Percentiles rank a stretch among this genome's conserved stretches.
Conservation (phyloP, 1,284 basidiomycete species). For the Inonotus hispidus region DNA sequence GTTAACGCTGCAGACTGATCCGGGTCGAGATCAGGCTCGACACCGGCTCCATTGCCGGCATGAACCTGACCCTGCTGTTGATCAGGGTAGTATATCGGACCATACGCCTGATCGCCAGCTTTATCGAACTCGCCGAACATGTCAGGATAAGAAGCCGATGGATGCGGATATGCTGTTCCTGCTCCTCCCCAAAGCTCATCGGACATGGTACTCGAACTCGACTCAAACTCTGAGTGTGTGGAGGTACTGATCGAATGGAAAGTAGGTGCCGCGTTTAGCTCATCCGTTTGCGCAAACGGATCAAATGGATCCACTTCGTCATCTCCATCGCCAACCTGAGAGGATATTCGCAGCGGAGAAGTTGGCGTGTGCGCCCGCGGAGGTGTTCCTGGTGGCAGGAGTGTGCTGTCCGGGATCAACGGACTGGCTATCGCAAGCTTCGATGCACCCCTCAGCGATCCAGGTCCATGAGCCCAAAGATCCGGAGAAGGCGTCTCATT, state of each 20-base stretch:
- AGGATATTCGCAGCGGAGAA: constrained; percentile 57
- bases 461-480: constrained; percentile 63
- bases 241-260: constrained; percentile 54
- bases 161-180: constrained; percentile 26
- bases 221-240: constrained; percentile 45
- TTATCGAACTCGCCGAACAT: constrained; percentile 16
- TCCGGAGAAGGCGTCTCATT: constrained; percentile 76
- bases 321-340: constrained; percentile 44
- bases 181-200: constrained; percentile 5
- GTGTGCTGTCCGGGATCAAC: constrained; percentile 66
- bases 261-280: constrained; percentile 38
- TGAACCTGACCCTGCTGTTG: constrained; percentile 7
- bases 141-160: constrained; percentile 12
- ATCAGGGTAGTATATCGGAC: constrained; percentile 9
- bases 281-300: constrained; percentile 47
- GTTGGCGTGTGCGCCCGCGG: constrained; percentile 46
- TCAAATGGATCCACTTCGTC: constrained; percentile 70
- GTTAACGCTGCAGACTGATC: constrained; percentile 59
- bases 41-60: constrained; percentile 25
- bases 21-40: constrained; percentile 42
- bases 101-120: constrained; percentile 9
- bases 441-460: constrained; percentile 64
- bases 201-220: constrained; percentile 45
- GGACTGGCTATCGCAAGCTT: constrained; percentile 88
- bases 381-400: constrained; percentile 35